Evolutionary conservation across 768 basidiomycete genomes (phyloP).

Genomic region (Russula brevipes): DNA sequence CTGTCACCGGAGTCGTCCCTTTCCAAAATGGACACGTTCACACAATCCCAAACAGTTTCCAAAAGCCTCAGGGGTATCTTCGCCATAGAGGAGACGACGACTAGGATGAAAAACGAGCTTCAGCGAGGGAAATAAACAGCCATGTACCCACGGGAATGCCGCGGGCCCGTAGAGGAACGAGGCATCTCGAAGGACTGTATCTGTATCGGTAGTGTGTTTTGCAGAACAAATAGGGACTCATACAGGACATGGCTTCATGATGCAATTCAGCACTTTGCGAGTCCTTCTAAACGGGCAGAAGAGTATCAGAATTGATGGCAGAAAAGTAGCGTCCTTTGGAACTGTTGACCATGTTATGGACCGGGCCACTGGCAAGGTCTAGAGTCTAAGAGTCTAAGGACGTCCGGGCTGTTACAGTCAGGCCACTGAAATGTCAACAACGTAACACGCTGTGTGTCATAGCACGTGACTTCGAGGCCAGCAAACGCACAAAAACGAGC

Average conservation of each 20-base stretch:
- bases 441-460: too few species aligned
- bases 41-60: neutral
- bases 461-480: neutral
- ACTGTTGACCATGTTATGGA: neutral
- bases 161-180: neutral
- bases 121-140: neutral
- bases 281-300: too few species aligned
- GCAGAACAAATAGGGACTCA: constrained; percentile 4
- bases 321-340: neutral
- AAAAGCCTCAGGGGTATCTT: neutral
- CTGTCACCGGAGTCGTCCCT: neutral
- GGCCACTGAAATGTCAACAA: constrained; percentile 8
- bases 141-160: constrained; percentile 2
- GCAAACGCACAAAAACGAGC: too few species aligned
- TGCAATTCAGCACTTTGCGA: too few species aligned
- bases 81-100: neutral
- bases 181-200: constrained; percentile 10
- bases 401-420: neutral
- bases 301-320: too few species aligned
- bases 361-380: neutral
- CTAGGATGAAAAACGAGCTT: neutral
- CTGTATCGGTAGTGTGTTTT: neutral
- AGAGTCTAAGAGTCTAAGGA: too few species aligned
- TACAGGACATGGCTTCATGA: constrained; percentile 32
- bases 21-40: neutral